Evolutionary conservation across 257 asterid genomes (phyloP).

Genomic region (Jacaranda copaia): DNA sequence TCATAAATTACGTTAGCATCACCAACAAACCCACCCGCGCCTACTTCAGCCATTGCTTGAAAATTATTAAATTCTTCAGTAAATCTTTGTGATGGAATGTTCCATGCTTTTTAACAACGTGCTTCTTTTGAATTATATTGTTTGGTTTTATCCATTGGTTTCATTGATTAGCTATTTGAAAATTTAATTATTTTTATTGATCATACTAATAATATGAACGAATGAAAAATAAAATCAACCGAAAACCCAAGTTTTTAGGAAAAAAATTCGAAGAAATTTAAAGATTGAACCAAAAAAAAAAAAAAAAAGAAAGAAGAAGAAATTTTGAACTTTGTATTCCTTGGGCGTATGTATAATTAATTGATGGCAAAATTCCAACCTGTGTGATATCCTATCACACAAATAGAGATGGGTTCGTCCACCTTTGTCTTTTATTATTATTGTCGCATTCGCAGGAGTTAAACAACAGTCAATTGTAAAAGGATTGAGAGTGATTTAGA

Average conservation of each 20-base stretch:
- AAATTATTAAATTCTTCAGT: not conserved
- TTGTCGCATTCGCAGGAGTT: not conserved
- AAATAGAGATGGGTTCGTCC: not conserved
- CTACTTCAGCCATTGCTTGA: not conserved
- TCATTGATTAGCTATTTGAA: not conserved
- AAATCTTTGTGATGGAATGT: not conserved
- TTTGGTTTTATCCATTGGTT: no score
- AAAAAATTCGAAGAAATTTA: no score
- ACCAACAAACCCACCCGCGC: not conserved
- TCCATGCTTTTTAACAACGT: not conserved
- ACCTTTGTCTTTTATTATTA: not conserved
- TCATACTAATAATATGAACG: no score
- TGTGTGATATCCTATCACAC: not conserved
- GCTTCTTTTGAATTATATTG: no score
- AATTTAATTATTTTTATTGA: not conserved
- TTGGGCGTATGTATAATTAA: not conserved
- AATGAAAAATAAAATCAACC: no score
- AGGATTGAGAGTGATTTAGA: slow-evolving; percentile 23
- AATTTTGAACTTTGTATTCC: not conserved
- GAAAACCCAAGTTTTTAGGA: no score
- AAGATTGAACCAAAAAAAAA: not conserved
- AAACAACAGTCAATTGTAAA: not conserved
- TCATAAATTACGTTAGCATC: not conserved
- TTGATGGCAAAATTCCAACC: not conserved
- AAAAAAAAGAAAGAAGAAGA: no score